phyloP scores from a whole-genome alignment of 441 rosid genomes.

The Sinapis alba region DNA sequence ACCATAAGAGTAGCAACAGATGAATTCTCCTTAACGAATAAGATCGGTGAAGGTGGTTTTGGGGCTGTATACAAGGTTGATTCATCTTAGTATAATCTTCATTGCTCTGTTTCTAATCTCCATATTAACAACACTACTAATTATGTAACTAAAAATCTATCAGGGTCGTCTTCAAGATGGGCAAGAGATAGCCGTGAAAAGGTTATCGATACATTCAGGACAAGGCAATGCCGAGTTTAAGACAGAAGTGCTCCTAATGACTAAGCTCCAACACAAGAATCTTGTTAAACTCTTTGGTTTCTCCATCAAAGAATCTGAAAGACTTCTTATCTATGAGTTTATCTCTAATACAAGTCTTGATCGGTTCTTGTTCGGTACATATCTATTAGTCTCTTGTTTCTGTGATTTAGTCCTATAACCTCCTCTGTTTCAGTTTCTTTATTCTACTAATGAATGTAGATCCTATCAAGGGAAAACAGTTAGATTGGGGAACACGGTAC shows the following conservation, averaged over 20 bases:
- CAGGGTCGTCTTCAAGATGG: slow-evolving; percentile 26
- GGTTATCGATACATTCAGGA: slow-evolving; percentile 32
- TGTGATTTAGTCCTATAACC: background rate
- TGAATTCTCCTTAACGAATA: slow-evolving; percentile 18
- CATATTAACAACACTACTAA: background rate
- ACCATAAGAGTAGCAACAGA: slow-evolving; percentile 28
- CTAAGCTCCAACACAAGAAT: slow-evolving; percentile 34
- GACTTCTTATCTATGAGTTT: slow-evolving; percentile 36
- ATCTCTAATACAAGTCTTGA: slow-evolving; percentile 33
- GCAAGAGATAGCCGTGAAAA: slow-evolving; percentile 32
- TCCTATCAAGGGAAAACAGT: slow-evolving; percentile 20
- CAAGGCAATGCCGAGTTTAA: slow-evolving; percentile 35
- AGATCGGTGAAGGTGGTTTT: slow-evolving; percentile 39
- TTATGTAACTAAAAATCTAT: background rate
- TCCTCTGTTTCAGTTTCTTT: slow-evolving; percentile 1
- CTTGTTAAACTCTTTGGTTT: slow-evolving; percentile 35
- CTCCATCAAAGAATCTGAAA: slow-evolving; percentile 29
- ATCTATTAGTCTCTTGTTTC: background rate
- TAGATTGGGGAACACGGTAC: slow-evolving; percentile 20
- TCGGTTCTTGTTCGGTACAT: slow-evolving; percentile 36
- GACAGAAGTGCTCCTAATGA: slow-evolving; percentile 34
- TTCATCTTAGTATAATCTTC: background rate
- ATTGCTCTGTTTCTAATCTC: background rate
- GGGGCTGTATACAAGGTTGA: slow-evolving; percentile 33
- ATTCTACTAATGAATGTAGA: slow-evolving; percentile 10